phyloP scores from a whole-genome alignment of 192 early-diverging fungal species.

The Coemansia sp. region DNA sequence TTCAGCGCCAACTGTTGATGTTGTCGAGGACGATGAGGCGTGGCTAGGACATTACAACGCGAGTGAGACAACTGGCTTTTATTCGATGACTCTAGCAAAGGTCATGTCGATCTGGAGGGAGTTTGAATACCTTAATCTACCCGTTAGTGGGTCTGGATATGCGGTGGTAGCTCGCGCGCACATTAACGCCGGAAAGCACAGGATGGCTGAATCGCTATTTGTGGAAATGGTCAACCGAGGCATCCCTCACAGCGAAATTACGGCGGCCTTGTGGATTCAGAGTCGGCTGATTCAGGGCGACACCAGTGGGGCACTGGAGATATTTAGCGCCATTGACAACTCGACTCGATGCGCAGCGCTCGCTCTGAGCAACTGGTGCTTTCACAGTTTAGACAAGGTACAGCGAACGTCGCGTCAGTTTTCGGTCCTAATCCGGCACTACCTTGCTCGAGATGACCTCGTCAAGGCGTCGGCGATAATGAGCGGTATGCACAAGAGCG shows the following conservation, averaged over 20 bases:
- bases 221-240: conserved; percentile 5
- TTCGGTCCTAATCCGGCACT: conserved; percentile 17
- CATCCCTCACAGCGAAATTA: conserved; percentile 12
- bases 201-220: conserved; percentile 19
- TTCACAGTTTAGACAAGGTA: conserved; percentile 12
- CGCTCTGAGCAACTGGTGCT: background rate
- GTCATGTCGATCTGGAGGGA: conserved; percentile 28
- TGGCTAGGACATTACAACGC: background rate
- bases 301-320: conserved; percentile 11
- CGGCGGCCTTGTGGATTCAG: conserved; percentile 23
- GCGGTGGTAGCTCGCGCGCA: conserved; percentile 11
- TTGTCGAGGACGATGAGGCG: background rate
- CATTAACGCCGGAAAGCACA: conserved; percentile 12
- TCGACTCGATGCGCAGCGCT: conserved; percentile 9
- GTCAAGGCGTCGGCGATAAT: conserved; percentile 13
- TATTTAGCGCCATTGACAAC: conserved; percentile 25
- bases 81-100: conserved; percentile 1
- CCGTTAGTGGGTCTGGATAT: conserved; percentile 14
- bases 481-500: conserved; percentile 19
- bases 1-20: background rate
- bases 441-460: background rate
- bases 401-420: conserved; percentile 13
- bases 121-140: conserved; percentile 14
- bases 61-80: background rate
- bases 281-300: conserved; percentile 16